These are phyloP conservation scores for Sclerotinia minor DNA, from an alignment of 2,329 filamentous ascomycete species.

Conservation along the genomic window DNA sequence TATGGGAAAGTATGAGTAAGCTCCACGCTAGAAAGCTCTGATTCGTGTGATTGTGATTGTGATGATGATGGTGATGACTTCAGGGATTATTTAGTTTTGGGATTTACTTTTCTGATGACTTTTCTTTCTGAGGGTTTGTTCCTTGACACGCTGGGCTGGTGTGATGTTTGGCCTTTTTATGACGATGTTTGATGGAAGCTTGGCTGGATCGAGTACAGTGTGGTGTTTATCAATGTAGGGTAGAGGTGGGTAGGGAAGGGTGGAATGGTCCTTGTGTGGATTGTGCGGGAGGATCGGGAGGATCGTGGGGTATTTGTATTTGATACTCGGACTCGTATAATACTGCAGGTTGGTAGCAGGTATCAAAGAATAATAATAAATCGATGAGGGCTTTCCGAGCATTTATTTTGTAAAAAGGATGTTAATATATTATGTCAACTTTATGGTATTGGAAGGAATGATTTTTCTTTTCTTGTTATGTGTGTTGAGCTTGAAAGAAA, in stretches of 20 bases:
- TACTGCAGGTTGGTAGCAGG: too few species aligned
- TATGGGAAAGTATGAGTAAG: not conserved
- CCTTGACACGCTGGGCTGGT: not conserved
- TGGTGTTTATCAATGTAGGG: slow-evolving; percentile 1
- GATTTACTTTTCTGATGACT: too few species aligned
- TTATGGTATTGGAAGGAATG: not conserved
- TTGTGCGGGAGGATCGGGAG: slow-evolving; percentile 1
- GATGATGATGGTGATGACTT: slow-evolving; percentile 12
- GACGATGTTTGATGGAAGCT: not conserved
- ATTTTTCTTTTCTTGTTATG: not conserved
- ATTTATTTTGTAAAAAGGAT: not conserved
- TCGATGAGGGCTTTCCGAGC: not conserved
- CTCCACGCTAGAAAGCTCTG: slow-evolving; percentile 7
- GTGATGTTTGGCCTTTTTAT: not conserved
- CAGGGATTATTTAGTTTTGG: not conserved
- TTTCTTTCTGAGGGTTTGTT: not conserved
- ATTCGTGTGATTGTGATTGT: slow-evolving; percentile 10
- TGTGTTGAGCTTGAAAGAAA: not conserved
- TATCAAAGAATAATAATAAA: not conserved
- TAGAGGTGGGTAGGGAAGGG: not conserved
- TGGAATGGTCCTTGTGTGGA: not conserved
- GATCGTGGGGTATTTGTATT: not conserved
- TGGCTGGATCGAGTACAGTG: not conserved
- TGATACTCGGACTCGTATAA: too few species aligned
- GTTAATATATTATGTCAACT: not conserved